Percentiles rank a stretch among this genome's conserved stretches.
These are phyloP conservation scores for Hordeum vulgare DNA, from an alignment of 176 grass and related monocot genomes.

Conservation along the genomic window MorexV3_pseudomolecules_assembly NC_058524.1:54112940-54113439, in stretches of 20 bases:
- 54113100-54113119: not conserved
- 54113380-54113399: slow-evolving; percentile 5
- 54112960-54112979: not conserved
- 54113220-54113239: not conserved
- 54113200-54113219: slow-evolving; percentile 23
- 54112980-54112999: slow-evolving; percentile 18
- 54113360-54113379: slow-evolving; percentile 30
- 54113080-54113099: slow-evolving; percentile 5
- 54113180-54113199: slow-evolving; percentile 15
- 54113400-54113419: slow-evolving; percentile 15
- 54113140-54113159: slow-evolving; percentile 9
- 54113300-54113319: not conserved
- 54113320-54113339: slow-evolving; percentile 14
- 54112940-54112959: slow-evolving; percentile 10
- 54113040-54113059: slow-evolving; percentile 16
- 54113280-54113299: slow-evolving; percentile 46
- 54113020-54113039: slow-evolving; percentile 19
- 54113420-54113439: slow-evolving; percentile 1
- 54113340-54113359: slow-evolving; percentile 1
- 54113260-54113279: not conserved
- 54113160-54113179: slow-evolving; percentile 23
- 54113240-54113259: not conserved
- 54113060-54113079: not conserved
- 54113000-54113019: slow-evolving; percentile 9
- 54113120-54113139: not conserved